These are phyloP conservation scores for Flaveria ramosissima DNA, from an alignment of 129 eudicot species.

Conservation along the genomic window DNA sequence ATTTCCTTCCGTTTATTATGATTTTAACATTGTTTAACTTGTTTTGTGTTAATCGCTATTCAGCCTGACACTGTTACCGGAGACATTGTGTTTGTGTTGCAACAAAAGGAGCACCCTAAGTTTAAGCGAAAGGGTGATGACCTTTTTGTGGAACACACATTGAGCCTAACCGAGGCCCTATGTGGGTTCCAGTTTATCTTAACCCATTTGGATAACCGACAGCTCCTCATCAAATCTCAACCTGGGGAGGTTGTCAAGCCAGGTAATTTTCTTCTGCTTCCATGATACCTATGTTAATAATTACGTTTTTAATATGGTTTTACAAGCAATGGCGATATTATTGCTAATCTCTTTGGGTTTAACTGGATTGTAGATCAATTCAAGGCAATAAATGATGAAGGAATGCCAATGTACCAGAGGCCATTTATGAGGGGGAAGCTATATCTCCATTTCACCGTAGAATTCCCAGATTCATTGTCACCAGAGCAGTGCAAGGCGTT, in stretches of 20 bases:
- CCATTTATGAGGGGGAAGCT: slow-evolving; percentile 78
- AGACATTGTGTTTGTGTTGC: slow-evolving; percentile 78
- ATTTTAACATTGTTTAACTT: too few relatives aligned
- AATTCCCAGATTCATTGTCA: slow-evolving; percentile 60
- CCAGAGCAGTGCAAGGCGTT: slow-evolving; percentile 63
- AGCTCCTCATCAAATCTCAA: slow-evolving; percentile 64
- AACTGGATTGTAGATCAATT: slow-evolving; percentile 46
- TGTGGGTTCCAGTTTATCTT: slow-evolving; percentile 75
- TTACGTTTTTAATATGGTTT: background rate
- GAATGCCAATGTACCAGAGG: slow-evolving; percentile 78
- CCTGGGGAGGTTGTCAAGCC: slow-evolving; percentile 80
- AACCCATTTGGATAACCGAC: slow-evolving; percentile 63
- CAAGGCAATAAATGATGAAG: slow-evolving; percentile 82
- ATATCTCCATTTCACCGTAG: slow-evolving; percentile 68
- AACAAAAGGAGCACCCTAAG: slow-evolving; percentile 87
- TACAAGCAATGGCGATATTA: background rate
- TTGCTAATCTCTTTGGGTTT: background rate
- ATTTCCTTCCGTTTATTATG: too few relatives aligned
- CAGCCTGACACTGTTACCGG: slow-evolving; percentile 91
- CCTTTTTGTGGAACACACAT: slow-evolving; percentile 68
- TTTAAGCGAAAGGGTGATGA: slow-evolving; percentile 87
- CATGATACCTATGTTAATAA: background rate
- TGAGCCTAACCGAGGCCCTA: slow-evolving; percentile 67
- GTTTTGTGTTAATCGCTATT: slow-evolving; percentile 3
- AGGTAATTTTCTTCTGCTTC: slow-evolving; percentile 32